These are phyloP conservation scores for Leccinum imitatum DNA, from an alignment of 768 basidiomycete genomes.

Conservation along the genomic window DNA sequence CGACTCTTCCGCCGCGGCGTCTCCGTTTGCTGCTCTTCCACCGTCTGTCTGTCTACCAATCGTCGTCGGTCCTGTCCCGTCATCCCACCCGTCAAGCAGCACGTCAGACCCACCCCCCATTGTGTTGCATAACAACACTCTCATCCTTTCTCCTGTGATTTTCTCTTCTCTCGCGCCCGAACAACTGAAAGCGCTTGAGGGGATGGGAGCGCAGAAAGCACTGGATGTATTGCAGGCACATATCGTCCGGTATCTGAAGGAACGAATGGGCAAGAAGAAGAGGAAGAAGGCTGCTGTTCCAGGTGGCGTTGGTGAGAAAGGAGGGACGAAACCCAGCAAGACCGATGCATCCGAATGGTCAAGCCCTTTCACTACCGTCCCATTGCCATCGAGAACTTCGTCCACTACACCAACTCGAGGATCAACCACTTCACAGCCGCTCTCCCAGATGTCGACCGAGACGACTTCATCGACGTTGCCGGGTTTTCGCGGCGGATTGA, in stretches of 20 bases:
- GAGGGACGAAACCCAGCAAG: constrained; percentile 40
- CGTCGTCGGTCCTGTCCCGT: constrained; percentile 68
- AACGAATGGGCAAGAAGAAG: constrained; percentile 48
- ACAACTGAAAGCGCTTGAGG: constrained; percentile 73
- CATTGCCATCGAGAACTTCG: constrained; percentile 31
- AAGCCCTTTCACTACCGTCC: constrained; percentile 48
- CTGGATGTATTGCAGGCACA: constrained; percentile 79
- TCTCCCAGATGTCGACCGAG: background rate
- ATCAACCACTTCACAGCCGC: background rate
- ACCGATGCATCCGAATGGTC: constrained; percentile 28
- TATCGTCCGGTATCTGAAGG: constrained; percentile 83
- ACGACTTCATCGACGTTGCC: background rate
- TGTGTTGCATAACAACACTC: constrained; percentile 78
- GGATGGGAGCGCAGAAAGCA: constrained; percentile 79
- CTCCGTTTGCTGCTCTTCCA: constrained; percentile 33
- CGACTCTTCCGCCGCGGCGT: constrained; percentile 16
- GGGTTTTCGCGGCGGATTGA: constrained; percentile 15
- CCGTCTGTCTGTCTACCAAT: constrained; percentile 69
- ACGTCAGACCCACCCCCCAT: constrained; percentile 59
- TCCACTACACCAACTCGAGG: constrained; percentile 1
- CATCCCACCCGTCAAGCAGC: constrained; percentile 50
- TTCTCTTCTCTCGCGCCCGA: constrained; percentile 76
- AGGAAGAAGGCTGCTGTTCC: constrained; percentile 37
- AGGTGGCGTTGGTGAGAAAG: constrained; percentile 39
- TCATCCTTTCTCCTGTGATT: constrained; percentile 82